Evolutionary conservation across 2,329 filamentous ascomycete genomes (phyloP).

Genomic region (Aquanectria penicillioides): DNA sequence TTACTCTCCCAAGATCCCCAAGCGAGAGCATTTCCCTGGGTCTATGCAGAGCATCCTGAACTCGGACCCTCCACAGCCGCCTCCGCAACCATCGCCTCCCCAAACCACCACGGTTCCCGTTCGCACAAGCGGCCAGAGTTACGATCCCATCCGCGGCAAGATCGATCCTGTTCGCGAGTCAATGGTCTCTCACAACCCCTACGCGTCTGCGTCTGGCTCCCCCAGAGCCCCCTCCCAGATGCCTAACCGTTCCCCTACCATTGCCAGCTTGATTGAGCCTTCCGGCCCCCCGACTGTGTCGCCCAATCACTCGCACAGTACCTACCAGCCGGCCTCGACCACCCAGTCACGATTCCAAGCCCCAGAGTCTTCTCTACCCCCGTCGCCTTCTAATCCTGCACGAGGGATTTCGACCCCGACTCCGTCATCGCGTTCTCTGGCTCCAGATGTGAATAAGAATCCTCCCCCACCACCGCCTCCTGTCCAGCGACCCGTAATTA

Average conservation of each 20-base stretch:
- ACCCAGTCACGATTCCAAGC: slow-evolving; percentile 45
- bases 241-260: slow-evolving; percentile 76
- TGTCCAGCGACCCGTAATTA: slow-evolving; percentile 46
- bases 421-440: slow-evolving; percentile 44
- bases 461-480: slow-evolving; percentile 48
- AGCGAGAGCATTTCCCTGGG: slow-evolving; percentile 61
- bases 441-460: slow-evolving; percentile 52
- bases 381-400: slow-evolving; percentile 55
- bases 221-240: slow-evolving; percentile 56
- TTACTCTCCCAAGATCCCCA: slow-evolving; percentile 58
- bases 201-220: slow-evolving; percentile 57
- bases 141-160: slow-evolving; percentile 88
- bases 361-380: slow-evolving; percentile 52
- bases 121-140: slow-evolving; percentile 81
- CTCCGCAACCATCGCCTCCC: slow-evolving; percentile 44
- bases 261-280: slow-evolving; percentile 84
- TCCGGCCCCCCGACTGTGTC: slow-evolving; percentile 45
- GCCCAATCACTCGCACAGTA: slow-evolving; percentile 42
- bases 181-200: slow-evolving; percentile 63
- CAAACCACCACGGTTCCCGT: slow-evolving; percentile 56
- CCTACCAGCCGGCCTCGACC: slow-evolving; percentile 38
- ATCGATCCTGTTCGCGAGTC: slow-evolving; percentile 73
- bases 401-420: slow-evolving; percentile 47
- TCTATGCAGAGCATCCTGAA: slow-evolving; percentile 69
- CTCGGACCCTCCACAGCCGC: slow-evolving; percentile 51